These are phyloP conservation scores for Perkinsus chesapeaki DNA, from an alignment of 169 alveolate genomes.

Conservation along the genomic window DNA sequence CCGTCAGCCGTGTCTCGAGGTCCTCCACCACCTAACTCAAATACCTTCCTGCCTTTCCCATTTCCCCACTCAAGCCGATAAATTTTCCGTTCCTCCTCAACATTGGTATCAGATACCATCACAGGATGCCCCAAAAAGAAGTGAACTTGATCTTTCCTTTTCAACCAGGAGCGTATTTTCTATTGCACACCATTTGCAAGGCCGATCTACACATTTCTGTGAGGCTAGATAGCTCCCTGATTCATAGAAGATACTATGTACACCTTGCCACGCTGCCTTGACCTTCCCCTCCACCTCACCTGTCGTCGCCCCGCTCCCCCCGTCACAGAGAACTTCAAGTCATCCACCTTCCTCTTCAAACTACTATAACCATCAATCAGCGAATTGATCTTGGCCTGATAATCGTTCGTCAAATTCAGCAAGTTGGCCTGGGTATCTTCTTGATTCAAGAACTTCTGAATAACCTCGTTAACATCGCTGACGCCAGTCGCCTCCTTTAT, in stretches of 20 bases:
- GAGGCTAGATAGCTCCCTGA: no score
- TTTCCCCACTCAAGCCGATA: no score
- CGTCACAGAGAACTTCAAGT: slow-evolving; percentile 50
- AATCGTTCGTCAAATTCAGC: slow-evolving; percentile 54
- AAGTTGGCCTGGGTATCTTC: slow-evolving; percentile 68
- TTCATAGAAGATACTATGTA: no score
- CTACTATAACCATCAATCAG: slow-evolving; percentile 41
- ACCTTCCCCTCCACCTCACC: neutral
- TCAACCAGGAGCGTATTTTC: no score
- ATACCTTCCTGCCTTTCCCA: neutral
- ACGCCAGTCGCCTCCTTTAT: slow-evolving; percentile 78
- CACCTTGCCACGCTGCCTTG: no score
- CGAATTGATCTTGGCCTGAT: slow-evolving; percentile 55
- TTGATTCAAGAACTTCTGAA: slow-evolving; percentile 70
- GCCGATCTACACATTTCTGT: no score
- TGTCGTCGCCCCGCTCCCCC: slow-evolving; percentile 53
- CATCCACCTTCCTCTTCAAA: slow-evolving; percentile 45
- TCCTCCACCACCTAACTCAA: slow-evolving; percentile 61
- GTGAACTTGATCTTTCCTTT: no score
- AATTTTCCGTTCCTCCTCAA: no score
- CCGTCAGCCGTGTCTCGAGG: slow-evolving; percentile 54
- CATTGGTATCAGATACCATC: no score
- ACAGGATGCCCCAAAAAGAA: no score
- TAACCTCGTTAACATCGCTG: slow-evolving; percentile 39
- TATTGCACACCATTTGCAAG: no score